A percentile compares a stretch with the other conserved stretches of the same genome.
Evolutionary conservation across 2,329 filamentous ascomycete genomes (phyloP).

Genomic region (Ophiostoma australiae): DNA sequence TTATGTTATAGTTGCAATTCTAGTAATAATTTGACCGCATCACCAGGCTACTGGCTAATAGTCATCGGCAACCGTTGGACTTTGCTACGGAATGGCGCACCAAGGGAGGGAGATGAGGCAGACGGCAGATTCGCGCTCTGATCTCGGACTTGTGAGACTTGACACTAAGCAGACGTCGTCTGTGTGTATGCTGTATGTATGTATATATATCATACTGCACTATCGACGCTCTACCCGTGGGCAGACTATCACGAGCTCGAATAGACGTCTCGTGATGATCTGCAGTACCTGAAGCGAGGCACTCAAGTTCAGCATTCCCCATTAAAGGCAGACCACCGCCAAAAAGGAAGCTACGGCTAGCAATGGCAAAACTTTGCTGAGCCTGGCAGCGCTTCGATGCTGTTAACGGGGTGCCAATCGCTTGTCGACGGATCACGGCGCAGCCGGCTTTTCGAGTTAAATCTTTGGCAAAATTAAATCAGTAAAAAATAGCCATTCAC

Average conservation of each 20-base stretch:
- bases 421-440: background rate
- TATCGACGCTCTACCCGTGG: background rate
- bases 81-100: background rate
- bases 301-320: too few species aligned
- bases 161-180: background rate
- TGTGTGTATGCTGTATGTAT: background rate
- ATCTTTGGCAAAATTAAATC: background rate
- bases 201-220: background rate
- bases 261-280: background rate
- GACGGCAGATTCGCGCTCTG: background rate
- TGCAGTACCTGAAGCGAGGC: background rate
- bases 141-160: background rate
- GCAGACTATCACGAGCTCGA: background rate
- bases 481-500: background rate
- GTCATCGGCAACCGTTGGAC: background rate
- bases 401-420: background rate
- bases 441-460: background rate
- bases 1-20: background rate
- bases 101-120: conserved; percentile 1
- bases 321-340: background rate
- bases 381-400: background rate
- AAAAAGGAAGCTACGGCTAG: background rate
- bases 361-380: background rate
- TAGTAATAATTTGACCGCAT: background rate
- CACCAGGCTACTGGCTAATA: background rate